A percentile compares a stretch with the other conserved stretches of the same genome.
Conservation (phyloP, 1,284 basidiomycete species). For the Earliella scabrosa region DNA sequence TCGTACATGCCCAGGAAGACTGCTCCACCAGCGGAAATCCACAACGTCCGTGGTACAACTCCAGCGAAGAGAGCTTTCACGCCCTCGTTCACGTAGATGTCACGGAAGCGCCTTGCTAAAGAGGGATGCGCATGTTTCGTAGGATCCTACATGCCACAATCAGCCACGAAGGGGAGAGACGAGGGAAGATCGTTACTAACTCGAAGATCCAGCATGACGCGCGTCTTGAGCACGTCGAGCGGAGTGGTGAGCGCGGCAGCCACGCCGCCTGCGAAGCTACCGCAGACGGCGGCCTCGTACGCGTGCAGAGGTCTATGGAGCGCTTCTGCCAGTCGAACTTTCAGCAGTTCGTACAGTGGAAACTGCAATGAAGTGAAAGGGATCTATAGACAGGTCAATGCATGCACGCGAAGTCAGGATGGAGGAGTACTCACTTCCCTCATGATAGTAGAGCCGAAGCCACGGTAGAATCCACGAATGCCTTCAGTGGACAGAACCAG, state of each 20-base stretch:
- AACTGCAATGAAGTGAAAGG: constrained; percentile 99
- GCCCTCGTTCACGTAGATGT: constrained; percentile 82
- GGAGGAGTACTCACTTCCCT: constrained; percentile 60
- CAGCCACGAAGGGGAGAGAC: constrained; percentile 4
- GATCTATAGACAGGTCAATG: constrained; percentile 57
- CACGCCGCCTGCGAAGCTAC: constrained; percentile 88
- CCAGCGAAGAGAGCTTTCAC: constrained; percentile 82
- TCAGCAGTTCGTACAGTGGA: constrained; percentile 93
- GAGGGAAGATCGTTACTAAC: constrained; percentile 55
- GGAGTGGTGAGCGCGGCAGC: constrained; percentile 94
- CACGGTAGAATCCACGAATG: constrained; percentile 75
- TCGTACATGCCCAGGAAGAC: constrained; percentile 97
- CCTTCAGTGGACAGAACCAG: constrained; percentile 63
- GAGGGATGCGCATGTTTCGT: constrained; percentile 56
- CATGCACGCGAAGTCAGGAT: background rate
- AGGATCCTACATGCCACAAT: constrained; percentile 43
- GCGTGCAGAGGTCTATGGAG: constrained; percentile 66
- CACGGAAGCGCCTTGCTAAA: constrained; percentile 55
- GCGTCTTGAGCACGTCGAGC: constrained; percentile 95
- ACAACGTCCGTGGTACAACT: constrained; percentile 88
- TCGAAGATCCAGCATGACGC: constrained; percentile 92
- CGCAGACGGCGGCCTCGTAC: constrained; percentile 90
- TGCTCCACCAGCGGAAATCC: constrained; percentile 96
- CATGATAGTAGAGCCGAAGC: constrained; percentile 80
- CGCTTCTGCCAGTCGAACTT: constrained; percentile 60